These are phyloP conservation scores for Podospora conica DNA, from an alignment of 495 filamentous ascomycete species.

Conservation along the genomic window DNA sequence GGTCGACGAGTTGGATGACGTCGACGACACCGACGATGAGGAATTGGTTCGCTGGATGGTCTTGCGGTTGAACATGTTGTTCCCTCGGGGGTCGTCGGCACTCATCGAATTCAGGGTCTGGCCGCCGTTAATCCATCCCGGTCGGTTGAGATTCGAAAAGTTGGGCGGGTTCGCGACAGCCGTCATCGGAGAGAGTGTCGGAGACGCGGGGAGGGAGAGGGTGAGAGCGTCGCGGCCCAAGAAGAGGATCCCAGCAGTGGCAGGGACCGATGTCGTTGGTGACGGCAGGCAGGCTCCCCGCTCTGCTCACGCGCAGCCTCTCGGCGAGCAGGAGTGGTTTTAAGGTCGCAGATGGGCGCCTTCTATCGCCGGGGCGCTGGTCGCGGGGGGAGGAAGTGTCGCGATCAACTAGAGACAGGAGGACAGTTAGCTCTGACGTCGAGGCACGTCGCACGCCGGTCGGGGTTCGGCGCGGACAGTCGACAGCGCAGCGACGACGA, in stretches of 20 bases:
- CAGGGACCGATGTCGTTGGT: neutral
- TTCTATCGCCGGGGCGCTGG: neutral
- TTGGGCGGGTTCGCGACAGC: constrained; percentile 91
- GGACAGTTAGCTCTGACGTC: constrained; percentile 20
- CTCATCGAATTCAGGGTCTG: constrained; percentile 75
- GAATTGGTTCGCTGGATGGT: constrained; percentile 79
- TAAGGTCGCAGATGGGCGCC: neutral
- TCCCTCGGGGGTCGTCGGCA: constrained; percentile 73
- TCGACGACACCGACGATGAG: constrained; percentile 74
- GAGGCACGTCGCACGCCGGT: constrained; percentile 13
- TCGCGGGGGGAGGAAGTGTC: constrained; percentile 9
- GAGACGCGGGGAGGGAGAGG: constrained; percentile 9
- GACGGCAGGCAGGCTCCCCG: constrained; percentile 12
- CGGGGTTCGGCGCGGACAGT: constrained; percentile 3
- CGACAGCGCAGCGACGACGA: neutral
- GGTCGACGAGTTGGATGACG: constrained; percentile 56
- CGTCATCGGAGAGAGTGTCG: constrained; percentile 62
- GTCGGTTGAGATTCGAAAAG: constrained; percentile 62
- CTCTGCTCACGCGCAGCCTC: neutral
- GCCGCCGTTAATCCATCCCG: constrained; percentile 69
- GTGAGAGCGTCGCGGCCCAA: constrained; percentile 23
- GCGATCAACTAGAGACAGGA: constrained; percentile 17
- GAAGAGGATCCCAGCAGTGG: constrained; percentile 32
- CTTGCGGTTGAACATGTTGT: constrained; percentile 74
- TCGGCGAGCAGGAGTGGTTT: neutral